These are phyloP conservation scores for Mortierella alpina DNA, from an alignment of 192 early-diverging fungal genomes.

Conservation along the genomic window DNA sequence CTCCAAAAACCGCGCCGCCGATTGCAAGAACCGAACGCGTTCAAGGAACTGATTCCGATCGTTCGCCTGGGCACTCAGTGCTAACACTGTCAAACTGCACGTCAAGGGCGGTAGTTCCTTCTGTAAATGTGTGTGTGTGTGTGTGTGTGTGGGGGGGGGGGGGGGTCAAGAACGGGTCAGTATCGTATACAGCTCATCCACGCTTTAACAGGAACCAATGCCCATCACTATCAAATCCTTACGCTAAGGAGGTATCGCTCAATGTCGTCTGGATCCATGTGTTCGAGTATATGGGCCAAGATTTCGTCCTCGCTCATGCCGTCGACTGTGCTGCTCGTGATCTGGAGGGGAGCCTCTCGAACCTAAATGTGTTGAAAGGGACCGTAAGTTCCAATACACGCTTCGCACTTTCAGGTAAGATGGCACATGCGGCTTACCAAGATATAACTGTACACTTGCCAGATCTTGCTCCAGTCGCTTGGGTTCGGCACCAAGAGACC, in stretches of 20 bases:
- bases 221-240: neutral
- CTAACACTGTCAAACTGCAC: slow-evolving; percentile 13
- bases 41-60: slow-evolving; percentile 5
- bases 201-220: too few relatives aligned
- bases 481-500: slow-evolving; percentile 19
- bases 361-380: neutral
- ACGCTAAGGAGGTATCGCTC: slow-evolving; percentile 13
- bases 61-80: slow-evolving; percentile 14
- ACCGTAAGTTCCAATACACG: too few relatives aligned
- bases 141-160: too few relatives aligned
- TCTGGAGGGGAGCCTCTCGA: neutral
- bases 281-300: slow-evolving; percentile 7
- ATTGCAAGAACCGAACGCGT: slow-evolving; percentile 8
- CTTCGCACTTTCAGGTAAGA: too few relatives aligned
- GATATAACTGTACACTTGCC: slow-evolving; percentile 39
- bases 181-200: too few relatives aligned
- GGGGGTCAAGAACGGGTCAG: neutral
- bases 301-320: neutral
- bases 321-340: neutral
- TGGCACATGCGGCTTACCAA: slow-evolving; percentile 12
- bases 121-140: slow-evolving; percentile 16
- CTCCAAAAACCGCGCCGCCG: neutral
- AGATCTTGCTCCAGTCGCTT: slow-evolving; percentile 25
- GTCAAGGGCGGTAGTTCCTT: slow-evolving; percentile 19
- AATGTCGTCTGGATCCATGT: slow-evolving; percentile 19